These are phyloP conservation scores for Amaranthus tricolor DNA, from an alignment of 179 eudicot species.

Conservation along the genomic window DNA sequence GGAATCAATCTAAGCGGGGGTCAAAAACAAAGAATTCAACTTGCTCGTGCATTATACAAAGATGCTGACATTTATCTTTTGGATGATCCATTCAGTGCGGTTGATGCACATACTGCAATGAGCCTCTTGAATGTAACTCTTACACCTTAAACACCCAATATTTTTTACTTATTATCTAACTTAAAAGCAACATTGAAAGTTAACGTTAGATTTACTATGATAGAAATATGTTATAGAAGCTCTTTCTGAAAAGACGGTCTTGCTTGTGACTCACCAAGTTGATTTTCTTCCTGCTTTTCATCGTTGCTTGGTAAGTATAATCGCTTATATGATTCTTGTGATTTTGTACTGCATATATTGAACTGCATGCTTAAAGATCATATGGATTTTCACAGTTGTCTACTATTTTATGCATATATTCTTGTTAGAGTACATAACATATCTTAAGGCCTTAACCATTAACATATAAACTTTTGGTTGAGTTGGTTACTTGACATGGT, in stretches of 20 bases:
- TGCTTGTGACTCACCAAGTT: slow-evolving; percentile 86
- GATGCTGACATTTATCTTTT: slow-evolving; percentile 76
- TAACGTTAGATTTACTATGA: not conserved
- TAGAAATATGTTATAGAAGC: slow-evolving; percentile 80
- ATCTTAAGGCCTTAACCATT: too few species aligned
- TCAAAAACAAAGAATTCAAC: slow-evolving; percentile 78
- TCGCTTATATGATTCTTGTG: not conserved
- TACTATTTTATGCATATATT: too few species aligned
- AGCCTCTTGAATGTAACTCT: slow-evolving; percentile 63
- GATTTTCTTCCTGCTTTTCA: slow-evolving; percentile 81
- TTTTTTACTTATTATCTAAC: not conserved
- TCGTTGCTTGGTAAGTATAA: slow-evolving; percentile 56
- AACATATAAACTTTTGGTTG: too few species aligned
- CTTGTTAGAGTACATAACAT: too few species aligned
- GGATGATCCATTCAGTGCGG: slow-evolving; percentile 92
- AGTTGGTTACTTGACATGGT: too few species aligned
- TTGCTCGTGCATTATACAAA: slow-evolving; percentile 76
- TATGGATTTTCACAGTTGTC: not conserved
- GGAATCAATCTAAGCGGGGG: slow-evolving; percentile 87
- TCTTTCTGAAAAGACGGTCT: slow-evolving; percentile 63
- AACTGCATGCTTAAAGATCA: not conserved
- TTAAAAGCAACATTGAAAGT: not conserved
- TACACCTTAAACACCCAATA: not conserved
- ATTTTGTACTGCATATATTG: not conserved
- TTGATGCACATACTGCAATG: slow-evolving; percentile 83